phyloP scores from a whole-genome alignment of 192 early-diverging fungal species.

The Coemansia nantahalensis region DNA sequence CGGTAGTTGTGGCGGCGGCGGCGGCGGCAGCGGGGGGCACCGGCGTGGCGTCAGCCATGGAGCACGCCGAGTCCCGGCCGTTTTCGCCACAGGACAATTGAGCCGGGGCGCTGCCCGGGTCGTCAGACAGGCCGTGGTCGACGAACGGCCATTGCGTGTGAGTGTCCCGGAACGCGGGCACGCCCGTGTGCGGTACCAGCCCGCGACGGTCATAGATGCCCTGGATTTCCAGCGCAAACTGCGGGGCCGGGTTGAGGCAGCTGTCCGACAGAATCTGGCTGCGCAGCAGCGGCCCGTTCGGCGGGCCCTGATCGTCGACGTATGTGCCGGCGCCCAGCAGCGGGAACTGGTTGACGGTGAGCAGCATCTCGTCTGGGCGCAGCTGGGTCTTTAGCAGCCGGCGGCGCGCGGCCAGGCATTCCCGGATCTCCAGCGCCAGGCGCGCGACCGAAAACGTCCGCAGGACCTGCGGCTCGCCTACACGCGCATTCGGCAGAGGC shows the following conservation, averaged over 20 bases:
- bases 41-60: neutral
- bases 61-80: conserved; percentile 61
- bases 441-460: conserved; percentile 35
- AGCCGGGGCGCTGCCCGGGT: conserved; percentile 2
- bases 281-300: conserved; percentile 65
- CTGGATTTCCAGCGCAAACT: conserved; percentile 85
- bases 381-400: conserved; percentile 61
- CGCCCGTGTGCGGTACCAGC: conserved; percentile 87
- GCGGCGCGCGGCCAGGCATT: conserved; percentile 57
- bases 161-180: conserved; percentile 87
- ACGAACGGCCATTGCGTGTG: conserved; percentile 88
- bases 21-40: neutral
- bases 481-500: neutral
- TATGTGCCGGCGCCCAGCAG: conserved; percentile 74
- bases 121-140: conserved; percentile 58
- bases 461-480: conserved; percentile 43
- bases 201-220: conserved; percentile 92
- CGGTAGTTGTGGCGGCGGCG: neutral
- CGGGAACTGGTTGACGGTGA: conserved; percentile 88
- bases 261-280: conserved; percentile 88
- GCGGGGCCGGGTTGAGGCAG: conserved; percentile 86
- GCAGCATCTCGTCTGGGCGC: conserved; percentile 69
- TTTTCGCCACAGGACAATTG: conserved; percentile 25
- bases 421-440: conserved; percentile 26
- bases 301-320: conserved; percentile 63